Conservation (phyloP, 805 yeast species). For the Isabelozyma heimii region DNA sequence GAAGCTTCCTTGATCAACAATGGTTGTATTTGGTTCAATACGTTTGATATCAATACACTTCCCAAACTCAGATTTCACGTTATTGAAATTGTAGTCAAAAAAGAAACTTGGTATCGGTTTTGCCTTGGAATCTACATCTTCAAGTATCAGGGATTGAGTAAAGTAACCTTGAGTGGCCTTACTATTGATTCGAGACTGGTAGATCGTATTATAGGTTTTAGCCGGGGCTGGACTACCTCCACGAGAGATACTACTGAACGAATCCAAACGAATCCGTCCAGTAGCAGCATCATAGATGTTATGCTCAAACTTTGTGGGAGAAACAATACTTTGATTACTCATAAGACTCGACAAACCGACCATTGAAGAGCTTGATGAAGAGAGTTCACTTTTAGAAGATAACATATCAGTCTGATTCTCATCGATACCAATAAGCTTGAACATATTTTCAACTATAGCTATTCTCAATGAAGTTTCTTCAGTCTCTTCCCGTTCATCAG, state of each 20-base stretch:
- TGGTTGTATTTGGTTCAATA: slow-evolving; percentile 48
- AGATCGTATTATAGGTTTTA: slow-evolving; percentile 31
- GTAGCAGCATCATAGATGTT: slow-evolving; percentile 16
- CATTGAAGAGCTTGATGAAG: slow-evolving; percentile 28
- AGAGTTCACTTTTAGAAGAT: slow-evolving; percentile 5
- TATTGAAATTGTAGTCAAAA: slow-evolving; percentile 36
- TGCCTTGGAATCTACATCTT: neutral
- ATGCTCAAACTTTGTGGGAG: slow-evolving; percentile 4
- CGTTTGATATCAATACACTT: slow-evolving; percentile 55
- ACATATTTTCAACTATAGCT: slow-evolving; percentile 70
- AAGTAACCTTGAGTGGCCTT: neutral
- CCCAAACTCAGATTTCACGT: slow-evolving; percentile 57
- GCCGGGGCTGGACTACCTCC: slow-evolving; percentile 14
- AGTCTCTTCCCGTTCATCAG: slow-evolving; percentile 62
- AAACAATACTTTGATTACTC: slow-evolving; percentile 5
- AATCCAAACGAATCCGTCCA: slow-evolving; percentile 10
- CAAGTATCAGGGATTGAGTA: neutral
- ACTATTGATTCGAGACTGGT: slow-evolving; percentile 12
- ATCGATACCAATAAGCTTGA: slow-evolving; percentile 62
- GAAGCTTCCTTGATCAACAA: slow-evolving; percentile 63
- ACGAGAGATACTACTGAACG: slow-evolving; percentile 5
- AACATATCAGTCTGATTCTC: slow-evolving; percentile 22
- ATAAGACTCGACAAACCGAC: slow-evolving; percentile 24
- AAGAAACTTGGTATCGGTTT: neutral
- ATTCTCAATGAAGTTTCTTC: slow-evolving; percentile 63